Base-by-base conservation (phyloP, 768 basidiomycete species). In the Astraeus odoratus region DNA sequence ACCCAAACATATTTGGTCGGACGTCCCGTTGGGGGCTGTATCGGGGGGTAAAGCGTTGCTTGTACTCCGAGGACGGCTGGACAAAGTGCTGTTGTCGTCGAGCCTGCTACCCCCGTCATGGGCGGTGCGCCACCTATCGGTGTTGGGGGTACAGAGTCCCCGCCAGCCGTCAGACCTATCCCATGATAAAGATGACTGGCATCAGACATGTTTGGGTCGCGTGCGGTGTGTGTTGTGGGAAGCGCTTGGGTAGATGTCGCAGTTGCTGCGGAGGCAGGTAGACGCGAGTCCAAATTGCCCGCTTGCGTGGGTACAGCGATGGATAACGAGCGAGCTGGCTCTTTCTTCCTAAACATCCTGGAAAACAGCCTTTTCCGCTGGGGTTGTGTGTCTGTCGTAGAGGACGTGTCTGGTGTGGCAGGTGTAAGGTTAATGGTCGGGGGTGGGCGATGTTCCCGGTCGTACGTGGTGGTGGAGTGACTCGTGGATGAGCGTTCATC, bases 1-100 rank as follows among this genome's bases (percentile, higher is more conserved):
- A 83, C 70, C 88, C 88, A 92, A 5, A 84, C 77, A 47, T 92
- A 89, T 64, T 64, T 66, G 8, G 61, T 64, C 1, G 74, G 69
- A 3, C 71, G 66, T 5, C 66, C 69, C 30, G 47, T 64, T 42
- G 61, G 68, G 15, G 59, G 68, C 41, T 50, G 52, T 30, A 58
- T 52, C 8, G 76, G 69, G 13, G 81, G 76, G 36, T 76, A 77
- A 16, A 83, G 70, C 0, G 73, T 71, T 3, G 86, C 75, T 49
- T 86, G 80, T 39, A 88, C 77, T 19, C 86, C 87, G 3, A 90
- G 73, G n/a, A 77, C 64, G 1, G 74, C 61, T 3, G 73, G 67
- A 35, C 73, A 70, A 30, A 72, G 26, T 3, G 26, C 25, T 8
- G 27, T 41, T 24, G 39, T 12, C 3, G 26, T 18, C 26, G 25